phyloP scores from a whole-genome alignment of 2,329 filamentous ascomycete genomes.

The Ambrosiella xylebori region DNA sequence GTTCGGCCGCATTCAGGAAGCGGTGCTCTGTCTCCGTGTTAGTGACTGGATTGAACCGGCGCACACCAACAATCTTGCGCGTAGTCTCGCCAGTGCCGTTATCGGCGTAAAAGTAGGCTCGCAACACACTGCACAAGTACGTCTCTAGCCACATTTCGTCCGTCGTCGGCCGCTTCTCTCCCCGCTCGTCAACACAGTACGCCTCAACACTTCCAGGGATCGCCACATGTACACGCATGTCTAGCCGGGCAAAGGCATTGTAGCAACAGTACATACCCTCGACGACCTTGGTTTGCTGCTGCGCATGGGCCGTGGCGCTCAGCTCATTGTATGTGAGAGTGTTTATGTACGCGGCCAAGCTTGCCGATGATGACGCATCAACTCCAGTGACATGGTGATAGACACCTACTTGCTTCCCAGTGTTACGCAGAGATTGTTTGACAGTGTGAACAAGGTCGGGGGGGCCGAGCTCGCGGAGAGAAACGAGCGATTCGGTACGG shows the following conservation, averaged over 20 bases:
- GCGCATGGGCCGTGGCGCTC: slow-evolving; percentile 45
- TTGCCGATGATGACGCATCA: slow-evolving; percentile 93
- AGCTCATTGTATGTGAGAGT: slow-evolving; percentile 75
- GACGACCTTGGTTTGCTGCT: slow-evolving; percentile 57
- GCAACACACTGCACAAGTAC: slow-evolving; percentile 83
- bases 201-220: slow-evolving; percentile 94
- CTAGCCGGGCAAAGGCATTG: slow-evolving; percentile 94
- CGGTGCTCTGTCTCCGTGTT: slow-evolving; percentile 97
- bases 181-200: slow-evolving; percentile 92
- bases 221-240: slow-evolving; percentile 96
- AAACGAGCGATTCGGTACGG: slow-evolving; percentile 72
- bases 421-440: slow-evolving; percentile 41
- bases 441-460: slow-evolving; percentile 91
- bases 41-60: slow-evolving; percentile 91
- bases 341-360: slow-evolving; percentile 94
- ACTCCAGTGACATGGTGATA: slow-evolving; percentile 97
- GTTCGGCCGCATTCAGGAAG: slow-evolving; percentile 85
- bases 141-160: slow-evolving; percentile 96
- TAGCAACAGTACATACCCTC: slow-evolving; percentile 97
- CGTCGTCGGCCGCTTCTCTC: slow-evolving; percentile 82
- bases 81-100: slow-evolving; percentile 88
- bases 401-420: slow-evolving; percentile 57
- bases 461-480: slow-evolving; percentile 80
- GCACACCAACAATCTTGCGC: slow-evolving; percentile 91
- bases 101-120: slow-evolving; percentile 92